Percentiles rank a stretch among this genome's conserved stretches.
phyloP scores from a whole-genome alignment of 345 rosid genomes.

The Eucalyptus decipiens region DNA sequence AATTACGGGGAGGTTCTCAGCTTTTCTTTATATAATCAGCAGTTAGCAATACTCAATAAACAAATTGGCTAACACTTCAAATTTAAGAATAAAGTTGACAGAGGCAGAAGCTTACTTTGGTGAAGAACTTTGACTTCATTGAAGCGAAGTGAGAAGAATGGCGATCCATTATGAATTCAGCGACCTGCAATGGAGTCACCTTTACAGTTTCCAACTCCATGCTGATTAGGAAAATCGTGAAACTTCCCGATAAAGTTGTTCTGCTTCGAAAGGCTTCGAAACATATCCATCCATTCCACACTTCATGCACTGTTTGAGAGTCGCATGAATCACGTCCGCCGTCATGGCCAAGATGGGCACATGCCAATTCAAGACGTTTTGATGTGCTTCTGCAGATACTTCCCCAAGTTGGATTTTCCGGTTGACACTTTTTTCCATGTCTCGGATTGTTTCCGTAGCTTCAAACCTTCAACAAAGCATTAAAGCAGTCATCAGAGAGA shows the following conservation, averaged over 20 bases:
- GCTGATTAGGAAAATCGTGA: too few species aligned
- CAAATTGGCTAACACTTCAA: too few species aligned
- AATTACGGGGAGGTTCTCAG: neutral
- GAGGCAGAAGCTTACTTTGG: too few species aligned
- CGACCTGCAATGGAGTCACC: too few species aligned
- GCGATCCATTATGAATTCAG: too few species aligned
- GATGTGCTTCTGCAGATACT: conserved; percentile 11
- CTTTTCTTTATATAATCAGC: too few species aligned
- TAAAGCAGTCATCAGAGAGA: neutral
- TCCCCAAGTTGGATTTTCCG: conserved; percentile 19
- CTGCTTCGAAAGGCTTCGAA: conserved; percentile 93
- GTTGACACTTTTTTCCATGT: conserved; percentile 30
- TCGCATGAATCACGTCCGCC: conserved; percentile 86
- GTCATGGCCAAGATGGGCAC: conserved; percentile 87
- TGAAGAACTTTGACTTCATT: too few species aligned
- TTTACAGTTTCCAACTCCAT: too few species aligned
- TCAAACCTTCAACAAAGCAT: conserved; percentile 37
- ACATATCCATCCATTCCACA: conserved; percentile 41
- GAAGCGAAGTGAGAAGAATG: too few species aligned
- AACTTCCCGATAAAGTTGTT: neutral
- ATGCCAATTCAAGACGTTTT: conserved; percentile 32
- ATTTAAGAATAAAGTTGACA: too few species aligned
- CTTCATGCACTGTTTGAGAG: conserved; percentile 46
- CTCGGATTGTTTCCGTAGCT: conserved; percentile 64
- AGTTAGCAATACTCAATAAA: too few species aligned